Evolutionary conservation across 108 stramenopile genomes (phyloP), one percentile per base, ranked within the genome.

Genomic region (Schizochytrium sp.): DNA sequence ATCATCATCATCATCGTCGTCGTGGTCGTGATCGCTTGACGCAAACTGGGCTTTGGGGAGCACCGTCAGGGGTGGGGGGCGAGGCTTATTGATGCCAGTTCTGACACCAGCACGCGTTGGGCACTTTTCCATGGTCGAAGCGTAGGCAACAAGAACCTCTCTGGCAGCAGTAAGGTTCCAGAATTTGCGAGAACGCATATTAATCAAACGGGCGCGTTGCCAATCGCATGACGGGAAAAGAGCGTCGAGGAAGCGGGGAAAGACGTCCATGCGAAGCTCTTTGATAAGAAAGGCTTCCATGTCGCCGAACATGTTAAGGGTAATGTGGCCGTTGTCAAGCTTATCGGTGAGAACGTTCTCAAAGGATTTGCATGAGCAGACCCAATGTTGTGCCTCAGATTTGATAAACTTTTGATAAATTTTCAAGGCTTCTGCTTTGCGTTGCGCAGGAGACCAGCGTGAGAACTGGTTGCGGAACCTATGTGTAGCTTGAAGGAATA

Each of bases 211-310:
- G 5, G 64, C 64, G 19, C 64, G 12, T 15, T 69, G 64, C 64
- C 64, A 69, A 15, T 69, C 64, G 28, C 64, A 69, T 44, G 64
- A 69, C 42, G 64, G 64, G 64, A 44, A 69, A 7, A 69, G 64
- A 0, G 64, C 64, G 64, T 69, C 64, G 28, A 69, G 12, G 44
- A 69, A 69, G 28, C 64, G 64, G 64, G 64, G 64, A 7, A 69
- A 69, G 15, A 69, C 64, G 28, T 69, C 64, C 64, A 69, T 69
- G 64, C 64, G 64, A 7, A 69, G 64, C 64, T 69, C 64, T 44
- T 38, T 12, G 28, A 38, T 38, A 8, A 38, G 42, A 28, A 44
- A 69, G 64, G 64, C 44, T 15, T 69, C 64, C 12, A 69, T 44
- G 42, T 69, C 12, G 44, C 28, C 44, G 44, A 69, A 69, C 40